phyloP scores from a whole-genome alignment of 352 stramenopile species.

The Blastocystis sp. region DNA sequence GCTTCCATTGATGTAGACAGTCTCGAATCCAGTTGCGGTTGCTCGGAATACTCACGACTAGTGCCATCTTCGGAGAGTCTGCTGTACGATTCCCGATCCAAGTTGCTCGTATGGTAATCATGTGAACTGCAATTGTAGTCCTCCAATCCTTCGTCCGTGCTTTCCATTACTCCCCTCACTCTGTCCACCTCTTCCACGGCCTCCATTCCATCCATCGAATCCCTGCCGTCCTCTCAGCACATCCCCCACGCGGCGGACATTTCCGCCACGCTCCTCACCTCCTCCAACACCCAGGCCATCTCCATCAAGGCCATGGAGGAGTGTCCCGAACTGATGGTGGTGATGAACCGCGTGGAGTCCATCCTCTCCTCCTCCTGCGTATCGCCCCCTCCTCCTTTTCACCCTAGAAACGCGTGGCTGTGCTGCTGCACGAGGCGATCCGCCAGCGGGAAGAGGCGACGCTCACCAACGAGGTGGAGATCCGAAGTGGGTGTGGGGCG shows the following conservation, averaged over 20 bases:
- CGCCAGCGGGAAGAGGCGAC: constrained; percentile 39
- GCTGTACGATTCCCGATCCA: constrained; percentile 29
- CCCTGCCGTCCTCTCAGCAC: neutral
- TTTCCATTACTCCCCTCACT: constrained; percentile 4
- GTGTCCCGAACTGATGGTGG: constrained; percentile 33
- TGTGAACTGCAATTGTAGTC: constrained; percentile 5
- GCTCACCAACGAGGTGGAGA: constrained; percentile 17
- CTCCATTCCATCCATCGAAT: constrained; percentile 30
- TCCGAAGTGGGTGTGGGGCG: neutral
- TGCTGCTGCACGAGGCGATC: constrained; percentile 40
- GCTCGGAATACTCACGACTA: neutral
- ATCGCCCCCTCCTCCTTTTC: neutral
- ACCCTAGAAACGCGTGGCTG: constrained; percentile 20
- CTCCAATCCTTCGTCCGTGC: constrained; percentile 7
- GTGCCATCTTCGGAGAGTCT: constrained; percentile 49
- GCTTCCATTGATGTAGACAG: neutral
- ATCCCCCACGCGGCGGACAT: constrained; percentile 33
- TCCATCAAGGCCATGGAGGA: constrained; percentile 37
- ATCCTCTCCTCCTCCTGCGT: constrained; percentile 6
- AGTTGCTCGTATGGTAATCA: neutral
- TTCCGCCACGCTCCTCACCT: neutral
- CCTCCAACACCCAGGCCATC: constrained; percentile 8
- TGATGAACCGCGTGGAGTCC: constrained; percentile 13
- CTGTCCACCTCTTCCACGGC: constrained; percentile 20
- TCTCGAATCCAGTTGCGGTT: constrained; percentile 15